Conservation (phyloP, 2,329 filamentous ascomycete genomes). For the Lachnellula occidentalis region DNA sequence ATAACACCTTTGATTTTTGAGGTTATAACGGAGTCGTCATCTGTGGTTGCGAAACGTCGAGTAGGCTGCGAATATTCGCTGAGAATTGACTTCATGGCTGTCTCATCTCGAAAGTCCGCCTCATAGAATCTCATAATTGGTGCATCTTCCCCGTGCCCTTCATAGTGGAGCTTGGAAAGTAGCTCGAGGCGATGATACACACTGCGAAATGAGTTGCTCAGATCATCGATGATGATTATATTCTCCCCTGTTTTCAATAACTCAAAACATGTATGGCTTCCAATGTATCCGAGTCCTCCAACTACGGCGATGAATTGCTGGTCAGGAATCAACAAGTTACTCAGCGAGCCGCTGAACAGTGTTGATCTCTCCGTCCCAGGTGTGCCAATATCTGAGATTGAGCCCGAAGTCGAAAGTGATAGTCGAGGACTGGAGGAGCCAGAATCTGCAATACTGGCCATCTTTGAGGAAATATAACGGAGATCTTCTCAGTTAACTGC, state of each 20-base stretch:
- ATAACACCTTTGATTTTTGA: slow-evolving; percentile 57
- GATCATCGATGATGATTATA: slow-evolving; percentile 36
- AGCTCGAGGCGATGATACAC: slow-evolving; percentile 20
- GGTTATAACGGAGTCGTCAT: neutral
- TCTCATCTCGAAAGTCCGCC: slow-evolving; percentile 26
- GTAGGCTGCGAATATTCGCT: slow-evolving; percentile 24
- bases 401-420: neutral
- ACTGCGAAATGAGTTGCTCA: slow-evolving; percentile 32
- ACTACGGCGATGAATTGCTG: slow-evolving; percentile 30
- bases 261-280: slow-evolving; percentile 45
- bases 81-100: slow-evolving; percentile 19
- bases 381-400: neutral
- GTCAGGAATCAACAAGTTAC: neutral
- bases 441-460: neutral
- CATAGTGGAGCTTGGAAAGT: slow-evolving; percentile 18
- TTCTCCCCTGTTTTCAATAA: slow-evolving; percentile 43
- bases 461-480: neutral
- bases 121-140: slow-evolving; percentile 24
- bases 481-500: neutral
- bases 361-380: neutral
- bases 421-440: neutral
- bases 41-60: slow-evolving; percentile 32
- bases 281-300: slow-evolving; percentile 44
- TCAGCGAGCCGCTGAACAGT: neutral
- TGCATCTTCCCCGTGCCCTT: slow-evolving; percentile 4